Evolutionary conservation across 495 filamentous ascomycete species (phyloP).

Genomic region (Xylaria scruposa): DNA sequence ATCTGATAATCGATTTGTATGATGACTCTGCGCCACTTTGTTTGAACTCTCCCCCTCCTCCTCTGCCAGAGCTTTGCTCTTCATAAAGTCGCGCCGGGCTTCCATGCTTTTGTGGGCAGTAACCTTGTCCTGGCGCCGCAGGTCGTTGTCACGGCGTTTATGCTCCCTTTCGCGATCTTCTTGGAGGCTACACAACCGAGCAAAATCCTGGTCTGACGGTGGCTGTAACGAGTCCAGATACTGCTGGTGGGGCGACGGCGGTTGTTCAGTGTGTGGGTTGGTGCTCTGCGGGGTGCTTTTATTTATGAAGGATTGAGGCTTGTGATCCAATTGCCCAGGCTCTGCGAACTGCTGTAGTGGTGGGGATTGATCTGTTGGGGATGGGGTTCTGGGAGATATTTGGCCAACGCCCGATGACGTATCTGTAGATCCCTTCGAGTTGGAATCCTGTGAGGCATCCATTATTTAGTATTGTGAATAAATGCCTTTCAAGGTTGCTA

Average conservation of each 20-base stretch:
- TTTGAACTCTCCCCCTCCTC: constrained; percentile 3
- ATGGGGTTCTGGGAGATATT: not conserved
- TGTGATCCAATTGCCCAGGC: not conserved
- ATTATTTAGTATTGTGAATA: no score
- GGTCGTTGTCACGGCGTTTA: constrained; percentile 42
- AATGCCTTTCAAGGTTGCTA: no score
- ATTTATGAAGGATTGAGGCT: not conserved
- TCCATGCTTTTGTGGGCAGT: constrained; percentile 33
- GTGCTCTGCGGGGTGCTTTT: not conserved
- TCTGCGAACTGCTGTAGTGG: not conserved
- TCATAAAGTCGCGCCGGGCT: constrained; percentile 38
- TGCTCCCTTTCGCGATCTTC: constrained; percentile 54
- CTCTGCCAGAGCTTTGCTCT: constrained; percentile 31
- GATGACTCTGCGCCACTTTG: constrained; percentile 3
- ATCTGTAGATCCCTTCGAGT: not conserved
- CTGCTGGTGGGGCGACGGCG: constrained; percentile 38
- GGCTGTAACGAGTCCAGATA: constrained; percentile 57
- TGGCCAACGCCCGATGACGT: not conserved
- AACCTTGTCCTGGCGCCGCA: constrained; percentile 38
- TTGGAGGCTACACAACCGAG: constrained; percentile 51
- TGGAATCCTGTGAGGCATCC: not conserved
- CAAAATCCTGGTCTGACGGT: constrained; percentile 52
- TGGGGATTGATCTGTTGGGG: constrained; percentile 8
- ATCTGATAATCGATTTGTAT: constrained; percentile 11
- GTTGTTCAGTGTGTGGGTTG: not conserved